A percentile compares a stretch with the other conserved stretches of the same genome.
Evolutionary conservation across 306 rosid species (phyloP).

Genomic region (Elaeagnus macrophylla): DNA sequence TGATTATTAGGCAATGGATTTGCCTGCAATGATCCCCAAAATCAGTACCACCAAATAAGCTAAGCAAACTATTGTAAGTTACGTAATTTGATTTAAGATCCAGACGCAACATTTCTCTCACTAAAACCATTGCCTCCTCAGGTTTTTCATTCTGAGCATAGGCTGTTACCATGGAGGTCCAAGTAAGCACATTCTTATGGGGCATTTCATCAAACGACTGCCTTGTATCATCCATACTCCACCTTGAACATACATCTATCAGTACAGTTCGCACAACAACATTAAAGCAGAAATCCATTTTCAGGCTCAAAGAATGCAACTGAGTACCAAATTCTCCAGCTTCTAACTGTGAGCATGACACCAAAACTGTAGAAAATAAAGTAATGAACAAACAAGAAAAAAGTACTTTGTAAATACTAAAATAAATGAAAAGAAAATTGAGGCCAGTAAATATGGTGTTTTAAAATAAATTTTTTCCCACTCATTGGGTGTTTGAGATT

Average conservation of each 20-base stretch:
- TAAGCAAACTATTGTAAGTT: conserved; percentile 39
- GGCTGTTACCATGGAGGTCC: conserved; percentile 39
- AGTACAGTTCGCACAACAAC: conserved; percentile 36
- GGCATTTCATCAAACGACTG: conserved; percentile 29
- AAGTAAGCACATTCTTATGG: conserved; percentile 32
- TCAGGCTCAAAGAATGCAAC: conserved; percentile 34
- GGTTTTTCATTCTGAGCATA: conserved; percentile 29
- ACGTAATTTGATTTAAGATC: conserved; percentile 27
- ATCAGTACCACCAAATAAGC: conserved; percentile 23
- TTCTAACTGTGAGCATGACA: conserved; percentile 33
- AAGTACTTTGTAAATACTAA: too few species aligned
- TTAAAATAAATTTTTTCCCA: too few species aligned
- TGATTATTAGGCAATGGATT: conserved; percentile 32
- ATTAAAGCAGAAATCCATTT: conserved; percentile 20
- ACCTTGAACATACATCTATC: conserved; percentile 34
- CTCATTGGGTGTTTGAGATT: too few species aligned
- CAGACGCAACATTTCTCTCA: conserved; percentile 29
- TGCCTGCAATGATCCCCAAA: conserved; percentile 31
- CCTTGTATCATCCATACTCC: conserved; percentile 26
- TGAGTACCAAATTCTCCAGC: conserved; percentile 32
- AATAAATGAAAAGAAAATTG: too few species aligned
- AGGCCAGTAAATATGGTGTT: too few species aligned
- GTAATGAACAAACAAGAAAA: too few species aligned
- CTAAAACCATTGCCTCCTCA: conserved; percentile 30
- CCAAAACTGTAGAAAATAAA: too few species aligned